Evolutionary conservation across 495 filamentous ascomycete species (phyloP), one percentile per base, ranked within the genome.

Genomic region (Tetracladium setigerum): DNA sequence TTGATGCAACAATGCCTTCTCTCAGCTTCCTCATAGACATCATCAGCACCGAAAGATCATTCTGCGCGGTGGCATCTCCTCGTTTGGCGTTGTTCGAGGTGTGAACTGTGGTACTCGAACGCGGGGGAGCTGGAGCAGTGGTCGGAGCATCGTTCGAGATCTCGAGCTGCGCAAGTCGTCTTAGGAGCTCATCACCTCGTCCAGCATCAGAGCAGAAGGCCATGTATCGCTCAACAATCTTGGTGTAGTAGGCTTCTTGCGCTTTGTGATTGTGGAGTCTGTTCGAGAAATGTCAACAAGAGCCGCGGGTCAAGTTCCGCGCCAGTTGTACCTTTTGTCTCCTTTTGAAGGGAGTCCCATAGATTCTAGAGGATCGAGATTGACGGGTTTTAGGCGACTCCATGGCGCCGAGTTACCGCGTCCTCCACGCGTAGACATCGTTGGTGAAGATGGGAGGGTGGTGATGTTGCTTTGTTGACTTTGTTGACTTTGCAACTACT

Each of bases 271-370:
- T 81, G 40, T 90, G 75, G 24, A 95, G 72, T 58, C 89, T 95
- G 50, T 44, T 15, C 37, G 33, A 12, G 9, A 15, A 2, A 31
- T 50, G 40, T 45, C 32, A 50, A 44, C 35, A 49, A 46, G 24
- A 53, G 53, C 33, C 55, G 42, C 42, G 30, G 15, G 19, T n/a
- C 14, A 14, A 14, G 33, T 49, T 10, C 22, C 18, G 27, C n/a
- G 2, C 14, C 43, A 35, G 32, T 14, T 5, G 3, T 44, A 81
- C 81, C 80, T 81, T 38, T 63, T 84, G 60, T 96, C 90, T 10
- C 90, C 90, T 58, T 95, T 95, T 0, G 89, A 95, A 14, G 86
- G 86, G 52, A 94, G 72, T 2, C 89, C 90, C 47, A 89, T 83
- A 33, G 68, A 69, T 48, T 88, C 84, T 27, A 95, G 69, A 12